These are phyloP conservation scores for Prosopis cineraria DNA, from an alignment of 306 rosid genomes.

Conservation along the genomic window DNA sequence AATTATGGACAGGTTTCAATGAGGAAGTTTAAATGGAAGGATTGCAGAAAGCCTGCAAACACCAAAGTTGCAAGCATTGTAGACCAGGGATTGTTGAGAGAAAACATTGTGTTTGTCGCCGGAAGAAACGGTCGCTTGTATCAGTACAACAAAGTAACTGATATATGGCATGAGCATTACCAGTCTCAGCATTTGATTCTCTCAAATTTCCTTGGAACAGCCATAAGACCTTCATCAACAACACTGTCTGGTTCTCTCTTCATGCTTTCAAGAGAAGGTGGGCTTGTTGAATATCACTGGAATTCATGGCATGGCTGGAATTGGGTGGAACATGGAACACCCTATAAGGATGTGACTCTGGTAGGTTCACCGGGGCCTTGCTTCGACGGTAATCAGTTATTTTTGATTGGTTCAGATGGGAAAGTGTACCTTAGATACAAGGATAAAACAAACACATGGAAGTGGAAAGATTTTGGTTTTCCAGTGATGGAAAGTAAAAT, in stretches of 20 bases:
- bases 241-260: constrained; percentile 81
- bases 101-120: constrained; percentile 69
- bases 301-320: constrained; percentile 75
- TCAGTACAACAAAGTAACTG: constrained; percentile 89
- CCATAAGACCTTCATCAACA: constrained; percentile 58
- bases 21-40: constrained; percentile 93
- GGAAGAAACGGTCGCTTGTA: constrained; percentile 84
- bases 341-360: constrained; percentile 65
- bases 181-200: constrained; percentile 87
- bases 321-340: constrained; percentile 96
- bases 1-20: constrained; percentile 58
- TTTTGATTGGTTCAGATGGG: constrained; percentile 90
- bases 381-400: constrained; percentile 67
- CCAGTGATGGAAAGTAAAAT: constrained; percentile 45
- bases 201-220: constrained; percentile 74
- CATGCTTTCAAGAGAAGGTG: constrained; percentile 82
- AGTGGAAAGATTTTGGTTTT: constrained; percentile 78
- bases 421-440: constrained; percentile 75
- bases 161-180: constrained; percentile 89
- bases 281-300: constrained; percentile 91
- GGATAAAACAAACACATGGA: constrained; percentile 69
- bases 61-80: constrained; percentile 65
- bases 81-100: constrained; percentile 84
- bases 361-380: constrained; percentile 84
- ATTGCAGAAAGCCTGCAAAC: constrained; percentile 70